Evolutionary conservation across 2,329 filamentous ascomycete genomes (phyloP), one percentile per base, ranked within the genome.

Genomic region (Alternaria postmessia): DNA sequence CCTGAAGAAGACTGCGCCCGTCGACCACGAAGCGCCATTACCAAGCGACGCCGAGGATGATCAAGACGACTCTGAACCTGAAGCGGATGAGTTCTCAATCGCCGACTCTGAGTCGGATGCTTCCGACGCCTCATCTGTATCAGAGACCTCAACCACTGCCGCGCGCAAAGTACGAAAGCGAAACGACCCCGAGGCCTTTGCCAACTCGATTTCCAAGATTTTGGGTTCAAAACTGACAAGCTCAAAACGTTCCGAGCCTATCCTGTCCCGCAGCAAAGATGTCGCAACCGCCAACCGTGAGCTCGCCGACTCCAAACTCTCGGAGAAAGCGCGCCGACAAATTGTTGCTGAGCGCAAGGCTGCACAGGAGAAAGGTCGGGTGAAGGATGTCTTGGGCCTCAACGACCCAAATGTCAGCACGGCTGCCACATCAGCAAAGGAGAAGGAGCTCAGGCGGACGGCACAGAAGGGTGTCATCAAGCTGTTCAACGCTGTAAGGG

Each of bases 391-490:
- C 2, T 81, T 98, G 59, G 87, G 89, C 9, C 79, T 90, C 60
- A 81, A 84, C 56, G 86, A 86, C n/a, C 64, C 74, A 2, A 75
- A 76, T 6, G 73, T 80, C 38, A 81, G 80, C 59, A 84, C 83
- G 2, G 86, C 85, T 6, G 79, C 81, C 4, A 82, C 87, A 7
- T 79, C 85, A 16, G 92, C 91, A 73, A 86, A 89, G 70, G 94
- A 98, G 83, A 90, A 89, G 81, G 84, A 88, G 65, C 78, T 98
- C 73, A 88, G 91, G 72, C 95, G 96, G 83, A 93, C 92, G 49
- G 94, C 94, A 44, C 93, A 97, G 80, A 87, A 93, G 55, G 94
- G 94, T 87, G 95, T 99, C 41, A 90, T 98, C 24, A 96, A 94
- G 83, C 84, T 99, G 59, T 99, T 99, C 81, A 97, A 98, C 78